Evolutionary conservation across 2,329 filamentous ascomycete species (phyloP).

Genomic region (Apiospora kogelbergensis): DNA sequence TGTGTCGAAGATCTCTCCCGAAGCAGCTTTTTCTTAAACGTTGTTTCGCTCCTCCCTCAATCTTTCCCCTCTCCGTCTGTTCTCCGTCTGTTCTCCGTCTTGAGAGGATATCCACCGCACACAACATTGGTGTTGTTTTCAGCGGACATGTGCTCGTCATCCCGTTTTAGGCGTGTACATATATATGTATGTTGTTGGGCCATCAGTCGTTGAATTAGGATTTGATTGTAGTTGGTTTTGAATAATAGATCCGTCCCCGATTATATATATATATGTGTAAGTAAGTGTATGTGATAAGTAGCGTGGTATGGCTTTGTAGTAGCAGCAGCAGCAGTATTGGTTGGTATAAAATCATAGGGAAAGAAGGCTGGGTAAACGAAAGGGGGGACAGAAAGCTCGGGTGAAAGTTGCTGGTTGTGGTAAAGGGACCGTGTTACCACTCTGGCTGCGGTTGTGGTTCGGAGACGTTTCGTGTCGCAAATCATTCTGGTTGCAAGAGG

Average conservation of each 20-base stretch:
- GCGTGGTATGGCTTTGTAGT: background rate
- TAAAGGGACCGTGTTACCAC: background rate
- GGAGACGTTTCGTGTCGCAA: slow-evolving; percentile 6
- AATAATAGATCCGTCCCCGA: background rate
- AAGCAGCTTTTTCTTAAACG: no score
- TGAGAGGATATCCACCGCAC: background rate
- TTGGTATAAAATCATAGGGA: background rate
- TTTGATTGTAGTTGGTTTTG: background rate
- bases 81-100: background rate
- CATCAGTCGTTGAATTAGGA: background rate
- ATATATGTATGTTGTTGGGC: background rate
- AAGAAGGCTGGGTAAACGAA: background rate
- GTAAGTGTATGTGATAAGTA: background rate
- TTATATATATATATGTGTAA: background rate
- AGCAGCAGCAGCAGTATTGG: background rate
- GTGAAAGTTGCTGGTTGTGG: background rate
- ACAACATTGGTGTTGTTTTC: background rate
- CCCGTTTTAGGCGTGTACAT: background rate
- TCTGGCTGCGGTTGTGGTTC: background rate
- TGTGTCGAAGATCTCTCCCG: background rate
- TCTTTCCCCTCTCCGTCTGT: background rate
- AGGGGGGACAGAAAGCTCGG: background rate
- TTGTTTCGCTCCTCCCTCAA: background rate
- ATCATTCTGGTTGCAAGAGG: background rate
- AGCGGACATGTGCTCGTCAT: background rate